A percentile compares a stretch with the other conserved stretches of the same genome.
phyloP scores from a whole-genome alignment of 202 grass and related monocot genomes.

The Hordeum pubiflorum region DNA sequence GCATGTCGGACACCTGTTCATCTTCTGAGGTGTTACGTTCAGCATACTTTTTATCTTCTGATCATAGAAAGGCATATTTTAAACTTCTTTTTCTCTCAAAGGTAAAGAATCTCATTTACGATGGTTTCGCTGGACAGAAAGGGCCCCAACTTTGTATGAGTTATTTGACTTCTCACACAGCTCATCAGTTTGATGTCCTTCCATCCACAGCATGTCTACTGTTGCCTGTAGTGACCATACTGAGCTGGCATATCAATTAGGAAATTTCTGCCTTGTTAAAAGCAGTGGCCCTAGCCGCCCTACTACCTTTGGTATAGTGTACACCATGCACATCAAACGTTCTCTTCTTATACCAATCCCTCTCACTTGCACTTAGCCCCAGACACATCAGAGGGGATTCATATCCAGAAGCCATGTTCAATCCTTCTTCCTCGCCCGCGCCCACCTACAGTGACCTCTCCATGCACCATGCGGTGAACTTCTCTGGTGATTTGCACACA shows the following conservation, averaged over 20 bases:
- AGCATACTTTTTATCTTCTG: slow-evolving; percentile 24
- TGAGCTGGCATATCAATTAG: slow-evolving; percentile 14
- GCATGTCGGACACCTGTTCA: slow-evolving; percentile 26
- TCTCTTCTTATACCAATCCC: slow-evolving; percentile 41
- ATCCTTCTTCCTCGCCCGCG: slow-evolving; percentile 34
- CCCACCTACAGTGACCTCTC: slow-evolving; percentile 31
- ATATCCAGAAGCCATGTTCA: slow-evolving; percentile 55
- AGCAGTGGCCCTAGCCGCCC: slow-evolving; percentile 13
- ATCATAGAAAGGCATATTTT: slow-evolving; percentile 11
- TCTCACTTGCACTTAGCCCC: slow-evolving; percentile 21
- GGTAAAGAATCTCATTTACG: slow-evolving; percentile 25
- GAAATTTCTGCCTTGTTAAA: slow-evolving; percentile 23
- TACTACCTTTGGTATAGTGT: slow-evolving; percentile 14
- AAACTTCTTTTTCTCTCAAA: slow-evolving; percentile 26
- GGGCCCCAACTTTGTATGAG: not conserved
- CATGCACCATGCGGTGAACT: slow-evolving; percentile 23
- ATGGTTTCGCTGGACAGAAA: slow-evolving; percentile 23
- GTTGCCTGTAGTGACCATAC: slow-evolving; percentile 7
- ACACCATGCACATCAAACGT: not conserved
- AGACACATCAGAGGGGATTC: slow-evolving; percentile 29
- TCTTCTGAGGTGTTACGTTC: slow-evolving; percentile 18
- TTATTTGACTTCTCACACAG: slow-evolving; percentile 14
- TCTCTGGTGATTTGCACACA: slow-evolving; percentile 26
- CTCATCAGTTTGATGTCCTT: slow-evolving; percentile 1
- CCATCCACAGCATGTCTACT: slow-evolving; percentile 2